These are phyloP conservation scores for Arabidopsis thaliana DNA, from an alignment of 345 rosid species.

Conservation along the genomic window TAIR10.1 NC_003070.9:23156001-23156500, in stretches of 20 bases:
- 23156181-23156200: too few relatives aligned
- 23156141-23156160: too few relatives aligned
- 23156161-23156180: too few relatives aligned
- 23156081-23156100: neutral
- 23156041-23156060: conserved; percentile 60
- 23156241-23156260: too few relatives aligned
- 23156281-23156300: too few relatives aligned
- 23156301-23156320: too few relatives aligned
- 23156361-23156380: neutral
- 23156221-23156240: too few relatives aligned
- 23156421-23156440: conserved; percentile 49
- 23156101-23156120: too few relatives aligned
- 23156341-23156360: neutral
- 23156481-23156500: conserved; percentile 2
- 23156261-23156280: too few relatives aligned
- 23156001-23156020: conserved; percentile 40
- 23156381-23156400: neutral
- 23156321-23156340: too few relatives aligned
- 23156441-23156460: conserved; percentile 44
- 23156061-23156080: conserved; percentile 59
- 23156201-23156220: too few relatives aligned
- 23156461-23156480: conserved; percentile 57
- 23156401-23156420: conserved; percentile 54
- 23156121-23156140: too few relatives aligned
- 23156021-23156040: conserved; percentile 47